Conservation (phyloP, 345 rosid genomes). For the Cardiospermum halicacabum region DNA sequence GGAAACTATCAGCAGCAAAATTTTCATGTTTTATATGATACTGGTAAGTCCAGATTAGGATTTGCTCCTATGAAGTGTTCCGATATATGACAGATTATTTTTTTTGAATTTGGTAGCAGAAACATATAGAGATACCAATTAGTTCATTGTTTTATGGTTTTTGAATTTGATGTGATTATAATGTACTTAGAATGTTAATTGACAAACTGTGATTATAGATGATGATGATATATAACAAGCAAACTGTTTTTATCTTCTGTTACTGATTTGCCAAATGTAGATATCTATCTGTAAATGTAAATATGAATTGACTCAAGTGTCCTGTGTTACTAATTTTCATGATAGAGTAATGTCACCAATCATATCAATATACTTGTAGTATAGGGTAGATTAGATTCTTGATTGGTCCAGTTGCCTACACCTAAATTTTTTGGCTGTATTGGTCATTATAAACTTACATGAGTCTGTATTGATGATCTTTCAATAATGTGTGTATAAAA, state of each 20-base stretch:
- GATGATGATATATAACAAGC: conserved; percentile 14
- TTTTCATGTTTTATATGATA: conserved; percentile 73
- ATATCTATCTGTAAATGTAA: not conserved
- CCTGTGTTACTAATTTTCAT: not conserved
- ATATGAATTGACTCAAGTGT: not conserved
- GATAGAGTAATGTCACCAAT: too few relatives aligned
- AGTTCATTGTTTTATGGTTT: conserved; percentile 16
- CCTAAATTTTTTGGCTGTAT: too few relatives aligned
- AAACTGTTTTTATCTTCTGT: conserved; percentile 3
- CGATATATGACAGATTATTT: conserved; percentile 31
- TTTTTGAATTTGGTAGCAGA: conserved; percentile 16
- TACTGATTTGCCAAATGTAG: not conserved
- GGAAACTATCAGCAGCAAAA: conserved; percentile 95
- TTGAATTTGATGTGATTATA: conserved; percentile 19
- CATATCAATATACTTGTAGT: too few relatives aligned
- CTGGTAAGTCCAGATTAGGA: conserved; percentile 70
- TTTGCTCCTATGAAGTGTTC: conserved; percentile 70
- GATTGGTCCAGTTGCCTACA: too few relatives aligned
- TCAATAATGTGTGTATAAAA: not conserved
- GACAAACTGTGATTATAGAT: conserved; percentile 1
- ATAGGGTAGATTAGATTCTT: too few relatives aligned
- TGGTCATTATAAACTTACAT: too few relatives aligned
- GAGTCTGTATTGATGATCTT: too few relatives aligned
- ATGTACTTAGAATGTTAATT: not conserved
- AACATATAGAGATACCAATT: conserved; percentile 17